Evolutionary conservation across 2,329 filamentous ascomycete genomes (phyloP), one percentile per base, ranked within the genome.

Genomic region (Alternaria consortialis): DNA sequence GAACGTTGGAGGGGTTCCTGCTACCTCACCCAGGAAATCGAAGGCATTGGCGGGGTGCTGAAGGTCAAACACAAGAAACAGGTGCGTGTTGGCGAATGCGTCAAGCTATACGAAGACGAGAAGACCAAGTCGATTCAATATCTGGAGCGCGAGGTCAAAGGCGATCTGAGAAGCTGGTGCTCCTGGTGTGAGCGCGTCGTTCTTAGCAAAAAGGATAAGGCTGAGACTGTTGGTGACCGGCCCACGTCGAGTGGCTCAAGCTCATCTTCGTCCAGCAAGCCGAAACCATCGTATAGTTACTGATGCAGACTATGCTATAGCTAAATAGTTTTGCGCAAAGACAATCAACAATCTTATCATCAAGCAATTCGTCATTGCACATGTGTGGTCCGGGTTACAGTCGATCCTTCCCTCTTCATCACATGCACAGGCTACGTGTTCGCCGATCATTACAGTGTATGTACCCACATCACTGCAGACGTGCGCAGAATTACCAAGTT

Each of bases 51-150:
- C 11, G 94, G 94, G 0, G 86, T 91, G 13, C 88, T 97, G 54
- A 97, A 97, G 83, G 91, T 90, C 63, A 97, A 94, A 80, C 84
- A 91, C n/a, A 92, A 95, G 71, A 90, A 90, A 71, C 90, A 92
- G 81, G 88, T 96, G 6, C 86, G 86, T 61, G 89, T 97, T 0
- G 94, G 94, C 1, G 91, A 90, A 5, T 92, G 90, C 63, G 94
- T 97, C 12, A 90, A 91, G 63, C 92, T 97, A 76, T 93, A 90
- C 81, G 91, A 92, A 66, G 92, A 85, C 7, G 88, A 80, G 63
- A 66, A 69, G 20, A 74, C 78, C 23, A 73, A 73, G 53, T 70
- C 69, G 20, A 75, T 87, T 5, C 84, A 85, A 58, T 90, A 91
- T 67, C 81, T 97, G 27, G 84, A 84, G 15, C 82, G 90, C 25